A percentile compares a stretch with the other conserved stretches of the same genome.
phyloP scores from a whole-genome alignment of 139 green algal genomes.

The Chlamydomonas sp. region DNA sequence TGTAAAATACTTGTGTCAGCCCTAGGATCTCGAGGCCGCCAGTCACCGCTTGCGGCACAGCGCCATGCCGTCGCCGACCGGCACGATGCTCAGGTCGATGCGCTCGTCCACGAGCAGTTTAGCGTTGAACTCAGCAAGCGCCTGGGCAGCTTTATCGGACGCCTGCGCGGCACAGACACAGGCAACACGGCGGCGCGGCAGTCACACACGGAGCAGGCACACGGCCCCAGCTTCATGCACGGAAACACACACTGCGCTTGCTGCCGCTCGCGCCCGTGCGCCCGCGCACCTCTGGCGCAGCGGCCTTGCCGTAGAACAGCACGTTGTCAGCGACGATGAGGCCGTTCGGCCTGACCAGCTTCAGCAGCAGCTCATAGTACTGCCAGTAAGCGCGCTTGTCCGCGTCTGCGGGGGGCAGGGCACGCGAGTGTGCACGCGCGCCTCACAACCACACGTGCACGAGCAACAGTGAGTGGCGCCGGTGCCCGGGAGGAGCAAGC shows the following conservation, averaged over 20 bases:
- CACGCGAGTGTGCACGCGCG: no score
- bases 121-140: slow-evolving; percentile 70
- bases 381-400: slow-evolving; percentile 77
- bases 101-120: slow-evolving; percentile 58
- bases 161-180: no score
- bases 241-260: no score
- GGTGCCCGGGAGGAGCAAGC: no score
- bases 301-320: slow-evolving; percentile 72
- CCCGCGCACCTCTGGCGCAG: slow-evolving; percentile 36
- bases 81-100: slow-evolving; percentile 61
- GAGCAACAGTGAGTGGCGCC: no score
- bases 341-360: slow-evolving; percentile 75
- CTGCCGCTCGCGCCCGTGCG: background rate
- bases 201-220: no score
- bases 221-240: no score
- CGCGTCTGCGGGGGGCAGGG: slow-evolving; percentile 55
- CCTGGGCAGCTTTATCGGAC: slow-evolving; percentile 49
- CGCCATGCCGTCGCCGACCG: slow-evolving; percentile 79
- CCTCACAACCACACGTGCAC: no score
- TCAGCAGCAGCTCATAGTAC: slow-evolving; percentile 82
- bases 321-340: slow-evolving; percentile 92
- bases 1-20: no score
- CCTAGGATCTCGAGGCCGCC: no score
- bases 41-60: slow-evolving; percentile 62
- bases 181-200: no score